phyloP scores from a whole-genome alignment of 306 rosid species.

The Cicer bijugum region DNA sequence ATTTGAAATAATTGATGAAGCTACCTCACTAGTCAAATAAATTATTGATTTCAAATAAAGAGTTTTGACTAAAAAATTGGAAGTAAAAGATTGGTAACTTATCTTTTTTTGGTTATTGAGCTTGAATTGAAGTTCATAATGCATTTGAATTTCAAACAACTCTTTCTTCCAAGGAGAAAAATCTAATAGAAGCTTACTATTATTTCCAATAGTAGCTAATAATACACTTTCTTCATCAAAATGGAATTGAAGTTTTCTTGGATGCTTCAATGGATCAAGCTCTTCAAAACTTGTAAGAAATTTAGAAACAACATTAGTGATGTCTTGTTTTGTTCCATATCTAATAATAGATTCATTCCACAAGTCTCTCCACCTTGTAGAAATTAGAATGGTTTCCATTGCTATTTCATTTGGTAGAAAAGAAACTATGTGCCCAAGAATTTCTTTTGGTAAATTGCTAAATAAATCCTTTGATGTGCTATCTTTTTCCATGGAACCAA shows the following conservation, averaged over 20 bases:
- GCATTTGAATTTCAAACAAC: conserved; percentile 27
- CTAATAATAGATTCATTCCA: conserved; percentile 59
- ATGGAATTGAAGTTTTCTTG: conserved; percentile 61
- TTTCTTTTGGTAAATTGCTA: conserved; percentile 48
- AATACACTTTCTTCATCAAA: conserved; percentile 49
- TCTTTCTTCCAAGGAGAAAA: conserved; percentile 55
- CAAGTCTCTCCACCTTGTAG: conserved; percentile 67
- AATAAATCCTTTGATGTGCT: conserved; percentile 27
- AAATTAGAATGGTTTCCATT: conserved; percentile 65
- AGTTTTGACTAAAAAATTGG: conserved; percentile 59
- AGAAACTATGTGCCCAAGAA: conserved; percentile 62
- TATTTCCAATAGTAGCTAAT: conserved; percentile 56
- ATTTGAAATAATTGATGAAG: conserved; percentile 58
- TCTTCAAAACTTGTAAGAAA: conserved; percentile 54
- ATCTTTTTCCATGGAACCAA: conserved; percentile 43
- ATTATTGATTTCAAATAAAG: conserved; percentile 68
- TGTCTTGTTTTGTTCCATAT: conserved; percentile 50
- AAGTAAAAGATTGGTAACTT: conserved; percentile 39
- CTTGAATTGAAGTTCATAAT: conserved; percentile 53
- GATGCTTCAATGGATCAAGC: conserved; percentile 59
- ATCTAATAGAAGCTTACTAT: conserved; percentile 62
- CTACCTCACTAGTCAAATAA: conserved; percentile 50
- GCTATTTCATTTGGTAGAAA: conserved; percentile 71
- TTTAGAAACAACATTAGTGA: conserved; percentile 42
- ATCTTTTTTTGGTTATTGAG: conserved; percentile 40